These are phyloP conservation scores for Gymnopilus dilepis DNA, from an alignment of 768 basidiomycete species.

Conservation along the genomic window DNA sequence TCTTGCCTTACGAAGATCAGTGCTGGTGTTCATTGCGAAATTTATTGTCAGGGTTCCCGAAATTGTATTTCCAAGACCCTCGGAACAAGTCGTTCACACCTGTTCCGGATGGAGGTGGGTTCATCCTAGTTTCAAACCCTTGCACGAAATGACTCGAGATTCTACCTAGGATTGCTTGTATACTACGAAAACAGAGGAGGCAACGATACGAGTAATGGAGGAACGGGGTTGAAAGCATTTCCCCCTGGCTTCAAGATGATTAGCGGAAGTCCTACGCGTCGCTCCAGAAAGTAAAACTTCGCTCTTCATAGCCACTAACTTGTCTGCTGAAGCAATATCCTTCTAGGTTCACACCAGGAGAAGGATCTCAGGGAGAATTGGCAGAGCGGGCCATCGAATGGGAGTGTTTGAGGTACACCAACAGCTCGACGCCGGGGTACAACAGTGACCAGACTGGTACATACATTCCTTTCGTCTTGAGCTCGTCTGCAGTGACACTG, in stretches of 20 bases:
- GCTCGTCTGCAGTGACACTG: not conserved
- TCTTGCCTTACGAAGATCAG: not conserved
- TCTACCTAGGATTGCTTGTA: conserved; percentile 37
- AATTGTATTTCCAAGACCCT: conserved; percentile 47
- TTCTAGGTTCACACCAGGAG: conserved; percentile 16
- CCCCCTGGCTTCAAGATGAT: conserved; percentile 50
- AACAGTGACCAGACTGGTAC: conserved; percentile 29
- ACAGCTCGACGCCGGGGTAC: conserved; percentile 28
- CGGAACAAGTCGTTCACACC: conserved; percentile 40
- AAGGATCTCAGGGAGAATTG: conserved; percentile 46
- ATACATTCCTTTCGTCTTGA: not conserved
- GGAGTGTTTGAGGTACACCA: conserved; percentile 46
- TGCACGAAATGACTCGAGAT: not conserved
- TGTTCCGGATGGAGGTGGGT: conserved; percentile 43
- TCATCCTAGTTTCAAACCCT: not conserved
- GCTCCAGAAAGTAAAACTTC: conserved; percentile 37
- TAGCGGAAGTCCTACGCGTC: conserved; percentile 43
- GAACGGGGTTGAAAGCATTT: conserved; percentile 46
- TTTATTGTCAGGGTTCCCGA: conserved; percentile 41
- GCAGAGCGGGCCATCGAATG: conserved; percentile 45
- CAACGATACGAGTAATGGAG: conserved; percentile 43
- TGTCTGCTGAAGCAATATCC: not conserved
- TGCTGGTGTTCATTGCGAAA: not conserved
- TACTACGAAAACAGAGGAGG: conserved; percentile 50
- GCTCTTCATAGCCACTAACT: not conserved